Percentiles rank a stretch among this genome's conserved stretches.
Evolutionary conservation across 2,329 filamentous ascomycete genomes (phyloP).

Genomic region (Fusarium pseudocircinatum): DNA sequence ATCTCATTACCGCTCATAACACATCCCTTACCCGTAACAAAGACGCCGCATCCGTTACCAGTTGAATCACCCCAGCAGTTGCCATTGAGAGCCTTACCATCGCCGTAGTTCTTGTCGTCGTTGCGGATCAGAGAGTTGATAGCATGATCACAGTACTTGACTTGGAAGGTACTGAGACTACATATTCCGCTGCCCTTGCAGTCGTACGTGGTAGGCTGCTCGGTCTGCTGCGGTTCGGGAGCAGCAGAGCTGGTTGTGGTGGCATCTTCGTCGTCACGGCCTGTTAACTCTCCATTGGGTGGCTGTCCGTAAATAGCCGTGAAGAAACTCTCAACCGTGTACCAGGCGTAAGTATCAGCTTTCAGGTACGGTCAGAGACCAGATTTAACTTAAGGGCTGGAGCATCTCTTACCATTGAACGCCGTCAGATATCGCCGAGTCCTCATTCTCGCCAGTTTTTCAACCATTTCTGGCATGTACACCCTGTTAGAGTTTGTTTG

Average conservation of each 20-base stretch:
- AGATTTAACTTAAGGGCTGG: rapidly evolving
- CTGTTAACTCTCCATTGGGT: neutral
- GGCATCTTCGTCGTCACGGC: neutral
- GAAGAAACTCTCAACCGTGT: neutral
- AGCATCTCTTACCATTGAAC: neutral
- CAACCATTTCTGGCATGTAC: neutral
- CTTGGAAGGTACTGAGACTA: neutral
- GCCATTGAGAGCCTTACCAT: neutral
- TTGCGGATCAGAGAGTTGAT: neutral
- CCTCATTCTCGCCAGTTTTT: neutral
- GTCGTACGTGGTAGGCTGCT: neutral
- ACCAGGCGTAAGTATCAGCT: neutral
- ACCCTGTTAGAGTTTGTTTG: neutral
- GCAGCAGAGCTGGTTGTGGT: neutral
- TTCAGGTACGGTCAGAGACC: neutral
- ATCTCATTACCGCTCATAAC: neutral
- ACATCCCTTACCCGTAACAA: neutral
- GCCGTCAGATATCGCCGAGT: neutral
- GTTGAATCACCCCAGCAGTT: neutral
- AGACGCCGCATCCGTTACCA: neutral
- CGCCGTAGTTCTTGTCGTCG: neutral
- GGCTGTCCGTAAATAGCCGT: neutral
- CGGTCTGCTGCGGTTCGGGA: neutral
- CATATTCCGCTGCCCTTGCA: neutral
- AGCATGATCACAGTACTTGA: neutral